A percentile compares a stretch with the other conserved stretches of the same genome.
phyloP scores from a whole-genome alignment of 345 rosid genomes.

The Salix koriyanagi region DNA sequence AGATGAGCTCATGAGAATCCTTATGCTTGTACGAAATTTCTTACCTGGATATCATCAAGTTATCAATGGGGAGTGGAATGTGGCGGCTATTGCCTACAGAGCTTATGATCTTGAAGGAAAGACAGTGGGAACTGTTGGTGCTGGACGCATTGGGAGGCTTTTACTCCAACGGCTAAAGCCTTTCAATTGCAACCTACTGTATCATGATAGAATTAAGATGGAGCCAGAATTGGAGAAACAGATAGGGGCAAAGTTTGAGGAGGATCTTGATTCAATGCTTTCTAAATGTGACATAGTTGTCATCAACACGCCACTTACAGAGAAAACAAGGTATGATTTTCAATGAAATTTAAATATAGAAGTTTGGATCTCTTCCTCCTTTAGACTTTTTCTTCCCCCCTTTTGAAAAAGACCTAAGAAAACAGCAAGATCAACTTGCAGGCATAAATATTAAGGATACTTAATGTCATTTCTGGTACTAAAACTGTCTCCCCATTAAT shows the following conservation, averaged over 20 bases:
- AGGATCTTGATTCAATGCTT: slow-evolving; percentile 76
- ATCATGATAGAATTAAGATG: slow-evolving; percentile 77
- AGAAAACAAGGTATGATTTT: slow-evolving; percentile 59
- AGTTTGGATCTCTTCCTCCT: not conserved
- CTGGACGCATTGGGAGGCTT: slow-evolving; percentile 83
- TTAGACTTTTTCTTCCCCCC: not conserved
- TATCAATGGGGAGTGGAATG: slow-evolving; percentile 85
- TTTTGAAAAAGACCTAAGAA: not conserved
- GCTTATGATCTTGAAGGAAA: slow-evolving; percentile 96
- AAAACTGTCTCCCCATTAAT: too few species aligned
- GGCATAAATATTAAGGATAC: too few species aligned
- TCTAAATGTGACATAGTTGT: slow-evolving; percentile 83
- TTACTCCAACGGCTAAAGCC: slow-evolving; percentile 87
- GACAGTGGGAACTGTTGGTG: slow-evolving; percentile 89
- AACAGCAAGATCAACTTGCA: too few species aligned
- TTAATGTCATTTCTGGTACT: too few species aligned
- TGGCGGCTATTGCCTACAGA: slow-evolving; percentile 74
- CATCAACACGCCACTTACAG: slow-evolving; percentile 81
- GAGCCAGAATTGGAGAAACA: slow-evolving; percentile 65
- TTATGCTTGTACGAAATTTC: slow-evolving; percentile 82
- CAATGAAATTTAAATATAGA: not conserved
- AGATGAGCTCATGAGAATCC: slow-evolving; percentile 92
- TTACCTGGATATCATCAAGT: slow-evolving; percentile 86
- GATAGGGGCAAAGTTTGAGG: slow-evolving; percentile 70
- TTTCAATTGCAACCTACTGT: slow-evolving; percentile 80